Conservation (phyloP, 1,284 basidiomycete species). For the Ustilago curta region DNA sequence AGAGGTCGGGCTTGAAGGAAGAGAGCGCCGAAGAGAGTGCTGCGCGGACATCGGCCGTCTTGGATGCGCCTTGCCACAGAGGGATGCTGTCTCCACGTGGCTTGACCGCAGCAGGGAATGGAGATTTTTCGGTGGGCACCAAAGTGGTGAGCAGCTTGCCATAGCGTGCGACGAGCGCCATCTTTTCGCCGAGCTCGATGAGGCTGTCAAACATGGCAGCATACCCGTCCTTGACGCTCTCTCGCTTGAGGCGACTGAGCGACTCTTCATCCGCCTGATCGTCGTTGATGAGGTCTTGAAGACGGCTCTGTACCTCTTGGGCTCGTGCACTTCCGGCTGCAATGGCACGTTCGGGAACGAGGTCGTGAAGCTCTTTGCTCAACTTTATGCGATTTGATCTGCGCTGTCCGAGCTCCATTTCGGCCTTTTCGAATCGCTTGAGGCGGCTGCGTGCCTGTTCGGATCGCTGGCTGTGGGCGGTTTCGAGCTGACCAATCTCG, state of each 20-base stretch:
- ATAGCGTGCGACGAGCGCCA: conserved; percentile 59
- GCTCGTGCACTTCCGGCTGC: conserved; percentile 23
- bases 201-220: conserved; percentile 59
- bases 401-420: conserved; percentile 52
- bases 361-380: conserved; percentile 54
- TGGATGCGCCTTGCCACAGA: conserved; percentile 52
- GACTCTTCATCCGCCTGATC: conserved; percentile 59
- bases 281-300: conserved; percentile 50
- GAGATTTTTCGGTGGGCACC: conserved; percentile 49
- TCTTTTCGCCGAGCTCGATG: conserved; percentile 63
- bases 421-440: conserved; percentile 54
- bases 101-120: conserved; percentile 45
- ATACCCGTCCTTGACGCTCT: conserved; percentile 51
- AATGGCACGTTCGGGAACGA: conserved; percentile 56
- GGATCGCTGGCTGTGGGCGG: conserved; percentile 50
- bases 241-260: conserved; percentile 52
- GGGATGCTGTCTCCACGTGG: conserved; percentile 35
- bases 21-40: conserved; percentile 53
- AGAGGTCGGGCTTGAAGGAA: conserved; percentile 34
- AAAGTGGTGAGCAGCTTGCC: conserved; percentile 57
- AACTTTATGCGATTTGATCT: conserved; percentile 53
- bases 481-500: conserved; percentile 59
- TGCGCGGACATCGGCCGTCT: conserved; percentile 56
- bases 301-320: conserved; percentile 44
- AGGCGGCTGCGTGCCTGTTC: conserved; percentile 54